phyloP scores from a whole-genome alignment of 1,284 basidiomycete species.

The Apiotrichum laibachii region DNA sequence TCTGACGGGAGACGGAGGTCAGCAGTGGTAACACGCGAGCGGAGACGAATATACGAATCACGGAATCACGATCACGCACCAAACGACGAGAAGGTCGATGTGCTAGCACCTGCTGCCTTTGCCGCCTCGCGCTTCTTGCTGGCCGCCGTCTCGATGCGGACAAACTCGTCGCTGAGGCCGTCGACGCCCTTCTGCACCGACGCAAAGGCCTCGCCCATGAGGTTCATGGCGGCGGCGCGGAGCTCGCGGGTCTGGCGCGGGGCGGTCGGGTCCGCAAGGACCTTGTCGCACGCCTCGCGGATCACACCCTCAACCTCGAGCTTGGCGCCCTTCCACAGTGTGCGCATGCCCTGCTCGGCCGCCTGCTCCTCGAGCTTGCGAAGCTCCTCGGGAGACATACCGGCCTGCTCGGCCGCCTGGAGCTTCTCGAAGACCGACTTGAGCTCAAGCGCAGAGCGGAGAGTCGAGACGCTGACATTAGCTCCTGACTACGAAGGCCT shows the following conservation, averaged over 20 bases:
- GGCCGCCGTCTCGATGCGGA: constrained; percentile 68
- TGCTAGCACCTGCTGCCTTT: neutral
- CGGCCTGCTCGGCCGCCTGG: constrained; percentile 84
- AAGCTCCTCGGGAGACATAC: constrained; percentile 80
- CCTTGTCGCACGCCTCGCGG: constrained; percentile 85
- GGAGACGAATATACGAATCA: neutral
- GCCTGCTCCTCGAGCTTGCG: constrained; percentile 91
- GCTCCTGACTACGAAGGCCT: neutral
- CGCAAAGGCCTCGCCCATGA: constrained; percentile 65
- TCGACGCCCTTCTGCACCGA: constrained; percentile 66
- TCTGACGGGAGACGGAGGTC: neutral
- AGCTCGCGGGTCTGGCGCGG: constrained; percentile 63
- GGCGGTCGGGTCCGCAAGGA: constrained; percentile 59
- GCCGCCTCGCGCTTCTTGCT: constrained; percentile 50
- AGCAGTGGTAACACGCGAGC: neutral
- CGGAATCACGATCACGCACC: neutral
- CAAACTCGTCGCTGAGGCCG: constrained; percentile 63
- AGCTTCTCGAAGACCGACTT: constrained; percentile 95
- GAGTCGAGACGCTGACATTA: constrained; percentile 65
- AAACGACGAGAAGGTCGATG: neutral
- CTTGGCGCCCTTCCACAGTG: constrained; percentile 71
- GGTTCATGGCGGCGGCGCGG: constrained; percentile 75
- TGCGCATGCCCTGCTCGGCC: constrained; percentile 88
- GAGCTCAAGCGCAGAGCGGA: constrained; percentile 71
- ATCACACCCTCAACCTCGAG: constrained; percentile 66